phyloP scores from a whole-genome alignment of 495 filamentous ascomycete genomes.

The Cudoniella acicularis region DNA sequence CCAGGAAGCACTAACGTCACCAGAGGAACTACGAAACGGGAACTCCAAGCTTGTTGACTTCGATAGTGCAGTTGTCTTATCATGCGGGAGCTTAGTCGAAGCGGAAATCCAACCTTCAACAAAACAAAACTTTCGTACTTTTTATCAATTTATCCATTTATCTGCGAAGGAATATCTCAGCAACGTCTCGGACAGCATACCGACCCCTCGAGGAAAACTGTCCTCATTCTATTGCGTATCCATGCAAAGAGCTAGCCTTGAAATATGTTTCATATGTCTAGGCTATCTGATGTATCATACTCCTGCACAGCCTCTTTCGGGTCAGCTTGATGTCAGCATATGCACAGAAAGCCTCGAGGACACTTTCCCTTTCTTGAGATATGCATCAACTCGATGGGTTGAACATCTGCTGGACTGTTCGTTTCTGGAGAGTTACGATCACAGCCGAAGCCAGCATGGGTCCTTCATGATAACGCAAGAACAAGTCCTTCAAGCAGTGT shows the following conservation, averaged over 20 bases:
- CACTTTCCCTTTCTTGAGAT: neutral
- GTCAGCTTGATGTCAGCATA: neutral
- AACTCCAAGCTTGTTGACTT: neutral
- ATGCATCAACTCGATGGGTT: neutral
- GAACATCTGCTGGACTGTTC: neutral
- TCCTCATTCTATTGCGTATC: too few species aligned
- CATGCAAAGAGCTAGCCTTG: neutral
- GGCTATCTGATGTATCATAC: neutral
- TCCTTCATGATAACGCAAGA: neutral
- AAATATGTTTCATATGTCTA: neutral
- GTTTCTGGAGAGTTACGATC: too few species aligned
- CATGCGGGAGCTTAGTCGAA: neutral
- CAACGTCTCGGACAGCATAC: neutral
- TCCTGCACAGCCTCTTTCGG: neutral
- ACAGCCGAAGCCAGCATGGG: neutral
- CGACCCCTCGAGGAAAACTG: neutral
- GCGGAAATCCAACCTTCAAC: too few species aligned
- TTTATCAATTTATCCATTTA: neutral
- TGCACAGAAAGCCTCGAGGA: neutral
- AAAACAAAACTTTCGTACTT: neutral
- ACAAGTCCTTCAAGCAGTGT: neutral
- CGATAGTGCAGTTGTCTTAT: neutral
- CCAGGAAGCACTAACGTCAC: neutral
- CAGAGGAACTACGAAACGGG: neutral
- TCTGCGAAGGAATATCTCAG: neutral